These are phyloP conservation scores for Pezicula rhizophila DNA, from an alignment of 2,329 filamentous ascomycete species.

Conservation along the genomic window DNA sequence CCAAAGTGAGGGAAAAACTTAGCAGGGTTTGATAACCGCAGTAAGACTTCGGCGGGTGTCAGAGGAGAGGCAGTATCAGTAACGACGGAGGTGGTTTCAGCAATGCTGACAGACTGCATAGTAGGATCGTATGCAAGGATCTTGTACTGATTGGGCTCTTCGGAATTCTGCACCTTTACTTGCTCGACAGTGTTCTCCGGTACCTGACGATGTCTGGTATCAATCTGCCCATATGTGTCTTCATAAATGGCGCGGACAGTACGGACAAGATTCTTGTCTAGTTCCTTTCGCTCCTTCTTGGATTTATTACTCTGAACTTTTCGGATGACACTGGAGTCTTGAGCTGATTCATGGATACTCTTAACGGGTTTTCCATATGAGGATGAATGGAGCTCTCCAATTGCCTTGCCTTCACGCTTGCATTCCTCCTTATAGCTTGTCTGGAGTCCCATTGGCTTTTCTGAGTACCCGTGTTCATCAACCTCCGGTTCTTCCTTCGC, in stretches of 20 bases:
- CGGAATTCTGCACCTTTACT: not conserved
- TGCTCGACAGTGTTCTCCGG: not conserved
- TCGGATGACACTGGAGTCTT: too few species aligned
- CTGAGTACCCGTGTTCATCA: constrained; percentile 30
- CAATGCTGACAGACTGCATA: constrained; percentile 50
- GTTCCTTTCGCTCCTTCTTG: constrained; percentile 3
- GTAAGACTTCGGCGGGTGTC: constrained; percentile 54
- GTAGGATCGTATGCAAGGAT: constrained; percentile 60
- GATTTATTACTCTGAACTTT: not conserved
- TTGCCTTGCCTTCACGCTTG: not conserved
- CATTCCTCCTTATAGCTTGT: constrained; percentile 41
- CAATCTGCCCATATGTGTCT: constrained; percentile 33
- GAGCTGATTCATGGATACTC: too few species aligned
- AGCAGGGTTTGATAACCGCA: constrained; percentile 53
- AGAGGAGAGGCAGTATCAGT: constrained; percentile 42
- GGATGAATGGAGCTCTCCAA: not conserved
- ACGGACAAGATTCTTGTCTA: constrained; percentile 27
- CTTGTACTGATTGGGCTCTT: constrained; percentile 44
- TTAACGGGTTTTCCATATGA: not conserved
- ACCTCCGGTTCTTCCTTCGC: constrained; percentile 21
- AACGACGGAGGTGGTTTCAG: constrained; percentile 53
- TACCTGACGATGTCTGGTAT: constrained; percentile 23
- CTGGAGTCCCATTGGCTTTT: constrained; percentile 41
- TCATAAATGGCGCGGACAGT: constrained; percentile 37
- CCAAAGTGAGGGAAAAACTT: constrained; percentile 61